phyloP scores from a whole-genome alignment of 495 filamentous ascomycete species.

The Aspergillus nidulans region DNA sequence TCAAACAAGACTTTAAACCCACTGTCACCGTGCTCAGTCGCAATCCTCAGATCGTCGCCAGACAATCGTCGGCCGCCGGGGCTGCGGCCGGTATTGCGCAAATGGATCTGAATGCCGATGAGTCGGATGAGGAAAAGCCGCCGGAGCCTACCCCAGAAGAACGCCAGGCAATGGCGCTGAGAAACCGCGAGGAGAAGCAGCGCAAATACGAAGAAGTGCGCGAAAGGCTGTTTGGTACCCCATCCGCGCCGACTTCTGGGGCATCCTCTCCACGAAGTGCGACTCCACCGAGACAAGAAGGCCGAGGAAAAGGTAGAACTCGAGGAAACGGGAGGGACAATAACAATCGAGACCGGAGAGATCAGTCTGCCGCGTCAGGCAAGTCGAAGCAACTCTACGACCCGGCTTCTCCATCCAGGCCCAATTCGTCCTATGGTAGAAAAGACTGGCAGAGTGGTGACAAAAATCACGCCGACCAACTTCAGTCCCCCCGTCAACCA shows the following conservation, averaged over 20 bases:
- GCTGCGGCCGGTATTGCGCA: slow-evolving; percentile 54
- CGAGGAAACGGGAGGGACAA: slow-evolving; percentile 34
- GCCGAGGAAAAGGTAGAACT: slow-evolving; percentile 35
- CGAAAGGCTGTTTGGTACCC: slow-evolving; percentile 73
- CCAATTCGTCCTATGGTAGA: slow-evolving; percentile 48
- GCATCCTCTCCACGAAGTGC: slow-evolving; percentile 56
- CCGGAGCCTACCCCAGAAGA: slow-evolving; percentile 64
- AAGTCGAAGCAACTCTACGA: slow-evolving; percentile 63
- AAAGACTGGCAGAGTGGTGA: slow-evolving; percentile 40
- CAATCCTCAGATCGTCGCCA: slow-evolving; percentile 55
- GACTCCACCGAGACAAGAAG: slow-evolving; percentile 56
- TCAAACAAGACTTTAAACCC: slow-evolving; percentile 79
- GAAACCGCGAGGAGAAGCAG: slow-evolving; percentile 82
- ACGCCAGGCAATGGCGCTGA: slow-evolving; percentile 64
- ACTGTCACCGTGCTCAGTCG: slow-evolving; percentile 78
- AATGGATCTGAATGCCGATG: slow-evolving; percentile 52
- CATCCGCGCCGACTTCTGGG: slow-evolving; percentile 42
- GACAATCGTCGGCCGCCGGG: slow-evolving; percentile 32
- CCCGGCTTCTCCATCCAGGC: slow-evolving; percentile 61
- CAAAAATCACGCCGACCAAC: slow-evolving; percentile 34
- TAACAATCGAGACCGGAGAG: slow-evolving; percentile 37
- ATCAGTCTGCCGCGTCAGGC: slow-evolving; percentile 42
- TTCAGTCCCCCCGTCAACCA: slow-evolving; percentile 48
- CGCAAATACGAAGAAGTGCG: slow-evolving; percentile 80
- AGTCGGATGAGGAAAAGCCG: slow-evolving; percentile 60